Conservation (phyloP, 2,329 filamentous ascomycete species). For the Talaromyces sp. region DNA sequence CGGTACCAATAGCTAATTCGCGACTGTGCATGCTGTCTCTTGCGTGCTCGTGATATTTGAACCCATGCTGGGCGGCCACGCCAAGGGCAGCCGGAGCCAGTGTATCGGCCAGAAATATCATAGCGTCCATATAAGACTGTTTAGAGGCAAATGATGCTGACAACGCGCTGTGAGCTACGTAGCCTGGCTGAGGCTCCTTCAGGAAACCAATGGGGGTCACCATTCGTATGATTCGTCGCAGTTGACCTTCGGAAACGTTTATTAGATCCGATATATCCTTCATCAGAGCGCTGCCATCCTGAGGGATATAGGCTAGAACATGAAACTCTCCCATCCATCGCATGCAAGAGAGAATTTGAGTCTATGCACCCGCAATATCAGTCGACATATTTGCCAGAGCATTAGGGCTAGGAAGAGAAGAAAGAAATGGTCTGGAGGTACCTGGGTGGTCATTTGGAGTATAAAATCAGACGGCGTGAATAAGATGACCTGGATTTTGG, state of each 20-base stretch:
- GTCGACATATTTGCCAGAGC: not conserved
- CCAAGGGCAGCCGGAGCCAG: conserved; percentile 35
- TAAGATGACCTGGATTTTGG: conserved; percentile 11
- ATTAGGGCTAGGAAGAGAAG: not conserved
- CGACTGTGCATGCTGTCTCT: conserved; percentile 12
- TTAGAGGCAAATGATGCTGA: conserved; percentile 38
- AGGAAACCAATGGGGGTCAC: conserved; percentile 36
- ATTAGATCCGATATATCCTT: conserved; percentile 44
- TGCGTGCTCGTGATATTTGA: conserved; percentile 8
- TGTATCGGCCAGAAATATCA: conserved; percentile 38
- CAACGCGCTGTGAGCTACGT: conserved; percentile 39
- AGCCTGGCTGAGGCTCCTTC: conserved; percentile 28
- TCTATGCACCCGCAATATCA: conserved; percentile 15
- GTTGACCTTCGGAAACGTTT: conserved; percentile 37
- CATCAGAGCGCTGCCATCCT: conserved; percentile 32
- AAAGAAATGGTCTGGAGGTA: not conserved
- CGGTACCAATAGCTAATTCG: conserved; percentile 22
- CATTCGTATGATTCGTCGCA: conserved; percentile 37
- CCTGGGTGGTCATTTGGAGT: conserved; percentile 22
- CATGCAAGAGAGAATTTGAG: conserved; percentile 38
- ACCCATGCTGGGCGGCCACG: conserved; percentile 29
- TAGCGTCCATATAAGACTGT: conserved; percentile 35
- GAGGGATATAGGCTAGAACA: conserved; percentile 44
- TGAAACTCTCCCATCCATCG: conserved; percentile 47
- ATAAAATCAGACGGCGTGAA: conserved; percentile 28